Conservation (phyloP, 2,329 filamentous ascomycete genomes). For the Diaporthe ampelina region DNA sequence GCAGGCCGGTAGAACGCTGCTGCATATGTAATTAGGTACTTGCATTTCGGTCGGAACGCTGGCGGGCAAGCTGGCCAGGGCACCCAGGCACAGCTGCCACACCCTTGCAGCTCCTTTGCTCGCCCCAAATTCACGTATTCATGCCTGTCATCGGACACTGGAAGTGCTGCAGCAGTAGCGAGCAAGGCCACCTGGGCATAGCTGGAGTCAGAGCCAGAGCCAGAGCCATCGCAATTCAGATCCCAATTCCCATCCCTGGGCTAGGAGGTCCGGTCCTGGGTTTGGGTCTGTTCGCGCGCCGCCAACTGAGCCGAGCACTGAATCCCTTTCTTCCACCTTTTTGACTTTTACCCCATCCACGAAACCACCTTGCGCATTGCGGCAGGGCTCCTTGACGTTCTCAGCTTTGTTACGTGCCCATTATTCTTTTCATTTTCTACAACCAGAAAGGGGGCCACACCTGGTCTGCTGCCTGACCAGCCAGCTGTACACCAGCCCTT, state of each 20-base stretch:
- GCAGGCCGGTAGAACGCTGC: not conserved
- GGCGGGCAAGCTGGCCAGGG: constrained; percentile 5
- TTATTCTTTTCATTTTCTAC: constrained; percentile 29
- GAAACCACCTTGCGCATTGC: constrained; percentile 29
- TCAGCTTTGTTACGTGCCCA: constrained; percentile 33
- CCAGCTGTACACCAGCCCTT: constrained; percentile 18
- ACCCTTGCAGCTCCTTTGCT: constrained; percentile 16
- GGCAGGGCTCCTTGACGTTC: constrained; percentile 28
- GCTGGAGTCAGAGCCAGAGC: constrained; percentile 10
- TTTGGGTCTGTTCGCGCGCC: constrained; percentile 22
- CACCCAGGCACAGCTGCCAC: constrained; percentile 20
- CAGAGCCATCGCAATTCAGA: constrained; percentile 18
- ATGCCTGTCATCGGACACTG: constrained; percentile 9
- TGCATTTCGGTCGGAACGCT: not conserved
- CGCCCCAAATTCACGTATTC: constrained; percentile 16
- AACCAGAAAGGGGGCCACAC: constrained; percentile 16
- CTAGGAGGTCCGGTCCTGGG: constrained; percentile 11
- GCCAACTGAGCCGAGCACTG: constrained; percentile 29
- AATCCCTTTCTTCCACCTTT: constrained; percentile 33
- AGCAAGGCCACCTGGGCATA: constrained; percentile 6
- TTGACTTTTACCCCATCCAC: constrained; percentile 34
- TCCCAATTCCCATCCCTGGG: constrained; percentile 31
- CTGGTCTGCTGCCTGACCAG: constrained; percentile 21
- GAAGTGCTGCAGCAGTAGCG: constrained; percentile 3
- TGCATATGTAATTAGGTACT: not conserved